phyloP scores from a whole-genome alignment of 139 green algal genomes.

The Zygnema cylindricum region DNA sequence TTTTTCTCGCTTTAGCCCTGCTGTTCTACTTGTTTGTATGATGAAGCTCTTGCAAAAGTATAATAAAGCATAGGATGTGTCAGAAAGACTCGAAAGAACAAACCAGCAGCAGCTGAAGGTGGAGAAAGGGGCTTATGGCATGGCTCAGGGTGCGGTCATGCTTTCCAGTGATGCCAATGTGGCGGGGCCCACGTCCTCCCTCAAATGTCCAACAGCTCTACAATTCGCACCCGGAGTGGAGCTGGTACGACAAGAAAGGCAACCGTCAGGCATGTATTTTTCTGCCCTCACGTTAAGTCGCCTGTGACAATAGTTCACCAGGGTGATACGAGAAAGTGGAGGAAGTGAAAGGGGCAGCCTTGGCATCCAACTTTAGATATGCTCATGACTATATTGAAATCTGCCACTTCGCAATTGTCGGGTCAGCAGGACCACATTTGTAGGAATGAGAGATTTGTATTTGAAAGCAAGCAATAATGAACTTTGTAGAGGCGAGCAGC shows the following conservation, averaged over 20 bases:
- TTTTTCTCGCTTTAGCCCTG: no score
- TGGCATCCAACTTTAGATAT: not conserved
- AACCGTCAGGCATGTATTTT: constrained; percentile 15
- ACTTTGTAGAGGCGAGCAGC: no score
- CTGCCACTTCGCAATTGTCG: not conserved
- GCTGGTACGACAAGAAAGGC: constrained; percentile 32
- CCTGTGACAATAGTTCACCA: no score
- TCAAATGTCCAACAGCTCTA: constrained; percentile 1
- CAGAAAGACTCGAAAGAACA: no score
- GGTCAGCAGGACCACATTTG: not conserved
- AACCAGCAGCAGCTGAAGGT: no score
- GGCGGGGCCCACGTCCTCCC: constrained; percentile 6
- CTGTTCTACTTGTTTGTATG: no score
- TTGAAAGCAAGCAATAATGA: not conserved
- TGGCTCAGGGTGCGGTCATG: no score
- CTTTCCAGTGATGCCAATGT: constrained; percentile 49
- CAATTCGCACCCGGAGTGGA: constrained; percentile 38
- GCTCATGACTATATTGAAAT: not conserved
- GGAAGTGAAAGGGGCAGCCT: no score
- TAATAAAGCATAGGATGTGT: no score
- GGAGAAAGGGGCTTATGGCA: no score
- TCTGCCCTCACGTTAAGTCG: not conserved
- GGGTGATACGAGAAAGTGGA: no score
- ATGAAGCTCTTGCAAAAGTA: no score
- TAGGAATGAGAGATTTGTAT: not conserved